These are phyloP conservation scores for Sclerotinia borealis DNA, from an alignment of 2,329 filamentous ascomycete species.

Conservation along the genomic window DNA sequence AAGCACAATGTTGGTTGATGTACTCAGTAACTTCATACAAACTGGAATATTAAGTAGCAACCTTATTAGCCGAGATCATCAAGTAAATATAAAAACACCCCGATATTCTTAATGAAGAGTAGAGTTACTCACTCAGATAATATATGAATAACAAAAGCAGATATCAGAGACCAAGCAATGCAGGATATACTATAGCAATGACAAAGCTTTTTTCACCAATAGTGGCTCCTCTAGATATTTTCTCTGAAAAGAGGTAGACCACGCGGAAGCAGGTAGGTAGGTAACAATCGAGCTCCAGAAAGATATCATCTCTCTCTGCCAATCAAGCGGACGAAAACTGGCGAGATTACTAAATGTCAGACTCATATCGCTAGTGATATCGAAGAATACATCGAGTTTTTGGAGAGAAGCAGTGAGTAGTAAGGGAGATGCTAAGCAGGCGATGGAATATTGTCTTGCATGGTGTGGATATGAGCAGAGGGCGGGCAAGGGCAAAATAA, in stretches of 20 bases:
- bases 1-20: too few species aligned
- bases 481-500: not conserved
- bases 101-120: too few species aligned
- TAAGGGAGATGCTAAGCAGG: not conserved
- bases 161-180: not conserved
- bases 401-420: not conserved
- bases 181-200: not conserved
- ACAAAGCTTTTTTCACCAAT: not conserved
- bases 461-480: not conserved
- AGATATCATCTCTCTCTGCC: not conserved
- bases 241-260: not conserved
- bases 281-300: not conserved
- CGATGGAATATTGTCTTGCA: not conserved
- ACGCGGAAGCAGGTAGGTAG: not conserved
- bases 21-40: too few species aligned
- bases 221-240: not conserved
- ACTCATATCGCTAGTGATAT: not conserved
- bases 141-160: too few species aligned
- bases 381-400: not conserved
- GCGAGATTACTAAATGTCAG: not conserved
- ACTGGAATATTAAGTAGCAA: too few species aligned
- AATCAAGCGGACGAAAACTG: not conserved
- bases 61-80: too few species aligned
- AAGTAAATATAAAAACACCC: too few species aligned
- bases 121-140: too few species aligned